A percentile compares a stretch with the other conserved stretches of the same genome.
Evolutionary conservation across 2,329 filamentous ascomycete genomes (phyloP).

Genomic region (Stemphylium lycopersici): DNA sequence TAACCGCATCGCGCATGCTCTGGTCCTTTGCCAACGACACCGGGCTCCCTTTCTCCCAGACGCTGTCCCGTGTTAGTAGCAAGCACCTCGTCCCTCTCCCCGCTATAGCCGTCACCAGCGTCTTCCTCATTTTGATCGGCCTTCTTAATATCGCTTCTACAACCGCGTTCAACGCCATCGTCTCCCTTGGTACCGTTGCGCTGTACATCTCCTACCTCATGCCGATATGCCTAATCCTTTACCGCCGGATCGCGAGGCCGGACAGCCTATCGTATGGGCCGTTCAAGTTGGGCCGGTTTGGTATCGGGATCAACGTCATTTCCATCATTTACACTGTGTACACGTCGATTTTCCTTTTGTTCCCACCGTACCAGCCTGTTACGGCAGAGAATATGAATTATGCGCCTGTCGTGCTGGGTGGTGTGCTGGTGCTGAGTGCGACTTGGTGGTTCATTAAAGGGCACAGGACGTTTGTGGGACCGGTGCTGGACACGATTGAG

Average conservation of each 20-base stretch:
- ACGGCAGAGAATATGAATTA: constrained; percentile 29
- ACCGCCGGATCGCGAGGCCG: constrained; percentile 16
- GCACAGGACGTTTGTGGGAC: background rate
- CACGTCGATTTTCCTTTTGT: constrained; percentile 30
- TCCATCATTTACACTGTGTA: constrained; percentile 22
- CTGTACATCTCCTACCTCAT: constrained; percentile 29
- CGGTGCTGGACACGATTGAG: background rate
- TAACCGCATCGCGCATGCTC: constrained; percentile 33
- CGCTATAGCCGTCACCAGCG: constrained; percentile 17
- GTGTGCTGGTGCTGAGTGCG: background rate
- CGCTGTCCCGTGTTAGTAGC: constrained; percentile 19
- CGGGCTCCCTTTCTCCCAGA: constrained; percentile 42
- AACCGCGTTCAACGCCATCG: constrained; percentile 27
- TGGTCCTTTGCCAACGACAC: constrained; percentile 31
- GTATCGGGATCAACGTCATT: constrained; percentile 17
- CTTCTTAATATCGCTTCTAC: constrained; percentile 26
- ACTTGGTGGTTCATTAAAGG: background rate
- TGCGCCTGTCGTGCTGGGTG: constrained; percentile 8
- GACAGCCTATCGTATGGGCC: constrained; percentile 5
- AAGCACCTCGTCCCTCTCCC: constrained; percentile 25
- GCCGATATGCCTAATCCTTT: constrained; percentile 18
- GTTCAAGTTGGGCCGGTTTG: constrained; percentile 21
- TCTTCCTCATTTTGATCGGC: constrained; percentile 14
- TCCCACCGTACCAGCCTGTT: constrained; percentile 25
- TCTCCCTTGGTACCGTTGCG: constrained; percentile 24